Evolutionary conservation across 371 early-diverging fungal species (phyloP).

Genomic region (Apophysomyces ossiformis): DNA sequence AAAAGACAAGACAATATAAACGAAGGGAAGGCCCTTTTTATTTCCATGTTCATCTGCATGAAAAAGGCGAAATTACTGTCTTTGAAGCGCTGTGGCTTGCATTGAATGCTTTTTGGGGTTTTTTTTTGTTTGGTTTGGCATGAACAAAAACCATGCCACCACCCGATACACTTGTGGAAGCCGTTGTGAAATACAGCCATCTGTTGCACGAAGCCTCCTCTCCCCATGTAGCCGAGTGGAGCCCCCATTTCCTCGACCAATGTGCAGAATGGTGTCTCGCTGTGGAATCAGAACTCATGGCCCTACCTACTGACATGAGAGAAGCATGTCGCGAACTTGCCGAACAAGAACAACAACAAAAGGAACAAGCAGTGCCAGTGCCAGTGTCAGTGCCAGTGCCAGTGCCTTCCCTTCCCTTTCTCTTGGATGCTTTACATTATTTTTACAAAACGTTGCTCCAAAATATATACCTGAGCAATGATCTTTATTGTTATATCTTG

Average conservation of each 20-base stretch:
- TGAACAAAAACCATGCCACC: not conserved
- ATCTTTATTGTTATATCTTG: conserved; percentile 31
- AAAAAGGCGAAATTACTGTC: no score
- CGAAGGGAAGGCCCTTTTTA: not conserved
- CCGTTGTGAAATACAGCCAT: conserved; percentile 27
- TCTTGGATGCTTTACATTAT: conserved; percentile 30
- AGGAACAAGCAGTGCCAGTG: no score
- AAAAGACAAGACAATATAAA: conserved; percentile 3
- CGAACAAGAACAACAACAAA: not conserved
- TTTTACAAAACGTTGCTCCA: conserved; percentile 31
- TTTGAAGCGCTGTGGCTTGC: not conserved
- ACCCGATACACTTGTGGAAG: conserved; percentile 15
- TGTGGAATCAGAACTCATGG: conserved; percentile 40
- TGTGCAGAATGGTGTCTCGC: conserved; percentile 36
- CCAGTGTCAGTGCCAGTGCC: not conserved
- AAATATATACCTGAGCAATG: conserved; percentile 27
- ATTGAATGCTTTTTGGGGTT: not conserved
- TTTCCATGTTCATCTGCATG: not conserved
- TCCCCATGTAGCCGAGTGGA: conserved; percentile 32
- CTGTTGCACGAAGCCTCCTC: conserved; percentile 28
- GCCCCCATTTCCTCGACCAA: conserved; percentile 25
- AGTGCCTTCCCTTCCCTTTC: conserved; percentile 16
- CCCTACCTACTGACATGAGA: conserved; percentile 12
- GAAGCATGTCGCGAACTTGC: conserved; percentile 15
- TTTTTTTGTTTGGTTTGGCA: no score